Conservation (phyloP, 257 asterid species). For the Cynanchum wilfordii region DNA sequence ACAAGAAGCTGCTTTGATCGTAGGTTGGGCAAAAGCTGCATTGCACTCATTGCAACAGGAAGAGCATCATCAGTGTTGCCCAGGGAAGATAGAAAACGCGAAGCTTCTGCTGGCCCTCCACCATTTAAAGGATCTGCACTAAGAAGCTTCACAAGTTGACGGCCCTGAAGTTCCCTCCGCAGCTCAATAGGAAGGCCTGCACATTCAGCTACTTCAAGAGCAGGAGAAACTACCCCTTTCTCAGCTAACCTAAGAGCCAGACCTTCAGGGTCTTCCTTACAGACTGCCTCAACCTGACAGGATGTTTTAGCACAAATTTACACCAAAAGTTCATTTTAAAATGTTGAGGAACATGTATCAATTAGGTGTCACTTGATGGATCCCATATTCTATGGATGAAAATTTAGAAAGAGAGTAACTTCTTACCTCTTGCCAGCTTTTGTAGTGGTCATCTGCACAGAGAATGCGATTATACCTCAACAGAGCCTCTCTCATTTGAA, state of each 20-base stretch:
- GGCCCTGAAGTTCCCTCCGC: conserved; percentile 98
- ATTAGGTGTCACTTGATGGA: too few species aligned
- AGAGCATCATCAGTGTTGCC: conserved; percentile 91
- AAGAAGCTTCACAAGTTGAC: conserved; percentile 97
- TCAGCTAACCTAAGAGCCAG: conserved; percentile 97
- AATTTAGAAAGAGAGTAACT: conserved; percentile 3
- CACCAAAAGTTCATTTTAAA: background rate
- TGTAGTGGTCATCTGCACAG: conserved; percentile 81
- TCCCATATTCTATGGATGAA: background rate
- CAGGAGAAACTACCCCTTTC: conserved; percentile 95
- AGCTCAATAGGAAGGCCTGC: conserved; percentile 83
- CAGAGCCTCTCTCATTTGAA: conserved; percentile 81
- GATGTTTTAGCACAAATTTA: background rate
- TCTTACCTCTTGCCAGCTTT: conserved; percentile 93
- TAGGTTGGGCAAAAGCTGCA: conserved; percentile 96
- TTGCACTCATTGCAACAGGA: conserved; percentile 98
- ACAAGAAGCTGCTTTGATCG: conserved; percentile 98
- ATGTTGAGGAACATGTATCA: background rate
- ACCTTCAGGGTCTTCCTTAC: conserved; percentile 97
- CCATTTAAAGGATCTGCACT: conserved; percentile 92
- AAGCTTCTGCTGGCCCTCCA: conserved; percentile 99
- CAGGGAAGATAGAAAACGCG: conserved; percentile 89
- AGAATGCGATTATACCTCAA: conserved; percentile 81
- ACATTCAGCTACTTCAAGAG: conserved; percentile 93
- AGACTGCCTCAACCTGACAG: conserved; percentile 75